phyloP scores from a whole-genome alignment of 2,329 filamentous ascomycete species.

The Cercospora sojina region DNA sequence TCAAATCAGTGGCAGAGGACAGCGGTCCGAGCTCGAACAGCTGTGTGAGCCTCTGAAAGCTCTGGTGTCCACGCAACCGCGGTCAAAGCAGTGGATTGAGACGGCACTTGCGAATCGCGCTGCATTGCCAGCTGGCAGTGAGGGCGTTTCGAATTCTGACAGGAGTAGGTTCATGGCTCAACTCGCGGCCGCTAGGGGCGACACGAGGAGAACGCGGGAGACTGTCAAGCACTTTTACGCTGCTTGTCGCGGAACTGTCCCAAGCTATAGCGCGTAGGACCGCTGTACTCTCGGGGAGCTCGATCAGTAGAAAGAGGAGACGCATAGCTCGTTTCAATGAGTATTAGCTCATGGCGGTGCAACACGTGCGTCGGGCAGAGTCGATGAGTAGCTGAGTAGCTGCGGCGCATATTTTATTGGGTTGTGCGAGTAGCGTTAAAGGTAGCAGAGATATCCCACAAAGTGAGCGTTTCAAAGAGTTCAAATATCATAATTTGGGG shows the following conservation, averaged over 20 bases:
- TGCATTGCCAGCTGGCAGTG: constrained; percentile 52
- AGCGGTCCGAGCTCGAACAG: constrained; percentile 70
- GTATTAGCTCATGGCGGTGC: not conserved
- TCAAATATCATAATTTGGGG: not conserved
- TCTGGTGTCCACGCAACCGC: constrained; percentile 43
- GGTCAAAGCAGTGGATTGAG: constrained; percentile 49
- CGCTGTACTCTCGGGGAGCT: not conserved
- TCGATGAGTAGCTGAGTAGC: not conserved
- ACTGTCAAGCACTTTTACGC: constrained; percentile 72
- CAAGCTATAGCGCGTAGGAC: constrained; percentile 19
- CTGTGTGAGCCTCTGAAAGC: constrained; percentile 70
- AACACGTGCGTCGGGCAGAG: not conserved
- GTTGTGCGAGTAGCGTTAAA: not conserved
- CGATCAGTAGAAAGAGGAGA: not conserved
- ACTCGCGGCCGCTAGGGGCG: constrained; percentile 64
- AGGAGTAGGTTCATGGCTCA: constrained; percentile 66
- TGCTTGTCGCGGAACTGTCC: constrained; percentile 55
- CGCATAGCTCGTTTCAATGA: not conserved
- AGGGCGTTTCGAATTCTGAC: constrained; percentile 59
- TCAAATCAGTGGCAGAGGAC: constrained; percentile 67
- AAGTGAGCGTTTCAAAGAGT: not conserved
- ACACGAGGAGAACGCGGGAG: constrained; percentile 60
- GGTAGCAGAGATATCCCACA: not conserved
- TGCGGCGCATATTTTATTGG: not conserved
- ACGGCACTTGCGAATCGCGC: constrained; percentile 54